Conservation (phyloP, 2,329 filamentous ascomycete species). For the Dryadomyces quercus-mongolicae region DNA sequence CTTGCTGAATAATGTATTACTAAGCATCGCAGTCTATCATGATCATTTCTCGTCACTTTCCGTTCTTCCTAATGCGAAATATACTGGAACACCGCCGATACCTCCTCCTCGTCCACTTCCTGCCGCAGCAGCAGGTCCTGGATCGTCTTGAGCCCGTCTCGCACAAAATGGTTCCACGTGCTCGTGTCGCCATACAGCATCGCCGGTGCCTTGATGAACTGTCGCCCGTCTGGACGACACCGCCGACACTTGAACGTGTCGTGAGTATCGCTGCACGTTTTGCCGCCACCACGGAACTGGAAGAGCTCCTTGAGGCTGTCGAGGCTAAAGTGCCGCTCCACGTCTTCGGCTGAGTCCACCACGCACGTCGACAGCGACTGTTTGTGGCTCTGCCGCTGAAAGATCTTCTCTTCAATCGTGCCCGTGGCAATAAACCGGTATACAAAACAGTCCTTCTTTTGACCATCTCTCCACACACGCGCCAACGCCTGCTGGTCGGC, state of each 20-base stretch:
- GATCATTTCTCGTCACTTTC: neutral
- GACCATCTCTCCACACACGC: conserved; percentile 95
- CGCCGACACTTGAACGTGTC: conserved; percentile 98
- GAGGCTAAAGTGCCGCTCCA: conserved; percentile 89
- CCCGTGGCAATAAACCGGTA: conserved; percentile 99
- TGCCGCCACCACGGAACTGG: conserved; percentile 61
- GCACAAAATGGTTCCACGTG: conserved; percentile 98
- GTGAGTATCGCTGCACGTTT: conserved; percentile 82
- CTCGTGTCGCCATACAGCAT: conserved; percentile 97
- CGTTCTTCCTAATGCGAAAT: conserved; percentile 58
- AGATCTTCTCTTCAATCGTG: conserved; percentile 98
- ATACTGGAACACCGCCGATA: conserved; percentile 96
- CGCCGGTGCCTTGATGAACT: conserved; percentile 80
- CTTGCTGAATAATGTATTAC: too few relatives aligned
- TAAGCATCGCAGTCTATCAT: too few relatives aligned
- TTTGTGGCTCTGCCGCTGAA: conserved; percentile 96
- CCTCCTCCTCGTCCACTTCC: conserved; percentile 64
- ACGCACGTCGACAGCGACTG: conserved; percentile 93
- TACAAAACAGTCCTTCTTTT: conserved; percentile 98
- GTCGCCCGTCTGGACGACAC: conserved; percentile 76
- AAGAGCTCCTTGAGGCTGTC: conserved; percentile 89
- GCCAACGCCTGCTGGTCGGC: conserved; percentile 95
- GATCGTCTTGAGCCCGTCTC: conserved; percentile 65
- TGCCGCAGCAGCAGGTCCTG: conserved; percentile 86
- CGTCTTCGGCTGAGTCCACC: conserved; percentile 91